Percentiles rank a stretch among this genome's conserved stretches.
Evolutionary conservation across 108 stramenopile species (phyloP).

Genomic region (Cylindrotheca fusiformis): DNA sequence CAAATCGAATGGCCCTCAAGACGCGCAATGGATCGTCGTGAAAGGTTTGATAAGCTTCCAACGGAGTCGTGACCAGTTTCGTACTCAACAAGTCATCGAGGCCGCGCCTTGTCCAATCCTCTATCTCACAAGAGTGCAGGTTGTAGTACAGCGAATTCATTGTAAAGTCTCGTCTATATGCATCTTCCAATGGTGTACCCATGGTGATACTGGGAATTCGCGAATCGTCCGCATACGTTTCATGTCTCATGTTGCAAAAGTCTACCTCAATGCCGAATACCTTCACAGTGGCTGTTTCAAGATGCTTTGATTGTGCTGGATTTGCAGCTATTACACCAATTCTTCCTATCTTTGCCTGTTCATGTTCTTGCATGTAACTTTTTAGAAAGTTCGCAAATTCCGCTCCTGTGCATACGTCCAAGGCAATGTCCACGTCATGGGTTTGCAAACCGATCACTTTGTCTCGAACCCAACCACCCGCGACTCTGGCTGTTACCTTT

Average conservation of each 20-base stretch:
- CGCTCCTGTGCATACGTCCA: slow-evolving; percentile 90
- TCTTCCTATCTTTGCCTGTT: slow-evolving; percentile 30
- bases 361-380: slow-evolving; percentile 33
- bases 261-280: slow-evolving; percentile 87
- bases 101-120: slow-evolving; percentile 91
- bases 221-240: slow-evolving; percentile 70
- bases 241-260: slow-evolving; percentile 92
- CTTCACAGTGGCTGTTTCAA: slow-evolving; percentile 96
- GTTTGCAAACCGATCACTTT: slow-evolving; percentile 79
- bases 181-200: slow-evolving; percentile 92
- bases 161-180: slow-evolving; percentile 92
- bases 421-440: slow-evolving; percentile 94
- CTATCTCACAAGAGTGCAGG: slow-evolving; percentile 65
- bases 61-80: slow-evolving; percentile 73
- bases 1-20: slow-evolving; percentile 90
- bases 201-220: slow-evolving; percentile 85
- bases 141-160: slow-evolving; percentile 96
- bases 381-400: slow-evolving; percentile 89
- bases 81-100: slow-evolving; percentile 64
- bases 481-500: slow-evolving; percentile 53
- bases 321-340: slow-evolving; percentile 93
- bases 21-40: slow-evolving; percentile 92
- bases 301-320: slow-evolving; percentile 97
- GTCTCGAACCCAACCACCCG: slow-evolving; percentile 90
- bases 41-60: slow-evolving; percentile 68